Conservation (phyloP, 2,329 filamentous ascomycete genomes). For the Fusarium coicis region DNA sequence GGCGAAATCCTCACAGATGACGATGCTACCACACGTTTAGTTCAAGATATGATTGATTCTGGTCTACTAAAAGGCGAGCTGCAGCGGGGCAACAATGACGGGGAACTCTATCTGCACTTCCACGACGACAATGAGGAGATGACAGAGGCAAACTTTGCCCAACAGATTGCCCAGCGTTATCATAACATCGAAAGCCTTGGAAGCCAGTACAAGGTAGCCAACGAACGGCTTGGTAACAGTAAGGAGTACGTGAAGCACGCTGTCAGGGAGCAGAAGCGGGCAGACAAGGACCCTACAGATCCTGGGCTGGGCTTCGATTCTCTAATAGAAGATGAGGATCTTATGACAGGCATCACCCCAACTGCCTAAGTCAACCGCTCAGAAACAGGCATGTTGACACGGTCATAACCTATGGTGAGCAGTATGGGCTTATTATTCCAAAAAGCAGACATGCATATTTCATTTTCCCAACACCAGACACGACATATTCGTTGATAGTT, state of each 20-base stretch:
- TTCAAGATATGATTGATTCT: slow-evolving; percentile 66
- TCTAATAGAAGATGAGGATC: slow-evolving; percentile 68
- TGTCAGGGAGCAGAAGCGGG: slow-evolving; percentile 57
- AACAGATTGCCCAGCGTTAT: slow-evolving; percentile 56
- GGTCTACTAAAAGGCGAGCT: slow-evolving; percentile 65
- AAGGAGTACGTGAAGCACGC: slow-evolving; percentile 65
- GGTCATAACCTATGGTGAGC: neutral
- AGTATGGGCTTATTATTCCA: neutral
- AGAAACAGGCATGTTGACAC: neutral
- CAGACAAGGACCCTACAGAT: slow-evolving; percentile 56
- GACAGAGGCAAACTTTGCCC: slow-evolving; percentile 62
- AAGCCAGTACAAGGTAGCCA: slow-evolving; percentile 61
- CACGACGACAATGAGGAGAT: slow-evolving; percentile 54
- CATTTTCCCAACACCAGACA: neutral
- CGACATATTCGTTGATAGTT: neutral
- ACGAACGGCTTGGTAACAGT: slow-evolving; percentile 64
- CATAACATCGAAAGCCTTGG: slow-evolving; percentile 57
- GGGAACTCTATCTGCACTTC: slow-evolving; percentile 63
- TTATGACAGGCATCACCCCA: slow-evolving; percentile 63
- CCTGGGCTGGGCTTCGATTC: slow-evolving; percentile 56
- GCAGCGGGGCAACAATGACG: slow-evolving; percentile 56
- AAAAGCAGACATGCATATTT: neutral
- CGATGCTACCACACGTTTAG: slow-evolving; percentile 57
- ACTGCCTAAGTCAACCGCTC: neutral
- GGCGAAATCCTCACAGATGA: slow-evolving; percentile 56